Evolutionary conservation across 768 basidiomycete species (phyloP).

Genomic region (Kwoniella dendrophila): DNA sequence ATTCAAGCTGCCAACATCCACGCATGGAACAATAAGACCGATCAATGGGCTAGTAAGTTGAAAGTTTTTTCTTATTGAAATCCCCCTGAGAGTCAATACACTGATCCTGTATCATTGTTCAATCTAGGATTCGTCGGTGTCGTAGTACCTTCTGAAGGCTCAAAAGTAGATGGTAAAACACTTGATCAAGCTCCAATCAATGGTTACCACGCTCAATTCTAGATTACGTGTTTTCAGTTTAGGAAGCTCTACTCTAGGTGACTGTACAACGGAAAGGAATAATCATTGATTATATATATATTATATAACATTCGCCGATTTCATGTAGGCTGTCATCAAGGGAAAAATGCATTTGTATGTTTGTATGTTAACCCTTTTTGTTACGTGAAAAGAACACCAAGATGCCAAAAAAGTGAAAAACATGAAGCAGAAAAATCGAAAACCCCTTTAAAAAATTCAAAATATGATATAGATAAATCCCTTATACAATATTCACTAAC

Average conservation of each 20-base stretch:
- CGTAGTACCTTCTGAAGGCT: conserved; percentile 13
- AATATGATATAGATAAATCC: no score
- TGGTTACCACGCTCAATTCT: conserved; percentile 23
- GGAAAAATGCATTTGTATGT: no score
- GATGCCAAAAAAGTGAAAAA: no score
- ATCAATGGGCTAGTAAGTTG: conserved; percentile 24
- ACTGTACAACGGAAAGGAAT: no score
- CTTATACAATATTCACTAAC: no score
- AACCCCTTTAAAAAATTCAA: no score
- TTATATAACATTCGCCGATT: no score
- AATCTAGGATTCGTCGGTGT: conserved; percentile 21
- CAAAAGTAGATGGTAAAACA: conserved; percentile 13
- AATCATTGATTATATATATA: no score
- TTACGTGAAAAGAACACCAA: no score
- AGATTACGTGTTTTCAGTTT: not conserved
- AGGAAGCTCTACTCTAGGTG: not conserved
- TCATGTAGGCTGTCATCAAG: no score
- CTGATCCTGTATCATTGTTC: conserved; percentile 8
- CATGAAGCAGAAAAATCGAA: no score
- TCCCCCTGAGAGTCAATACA: conserved; percentile 23
- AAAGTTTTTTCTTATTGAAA: not conserved
- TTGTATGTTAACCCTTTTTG: no score
- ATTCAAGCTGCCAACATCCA: conserved; percentile 29
- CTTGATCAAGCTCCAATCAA: conserved; percentile 19
- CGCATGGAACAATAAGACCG: conserved; percentile 25